These are phyloP conservation scores for Kazachstania bromeliacearum DNA, from an alignment of 805 yeast species.

Conservation along the genomic window DNA sequence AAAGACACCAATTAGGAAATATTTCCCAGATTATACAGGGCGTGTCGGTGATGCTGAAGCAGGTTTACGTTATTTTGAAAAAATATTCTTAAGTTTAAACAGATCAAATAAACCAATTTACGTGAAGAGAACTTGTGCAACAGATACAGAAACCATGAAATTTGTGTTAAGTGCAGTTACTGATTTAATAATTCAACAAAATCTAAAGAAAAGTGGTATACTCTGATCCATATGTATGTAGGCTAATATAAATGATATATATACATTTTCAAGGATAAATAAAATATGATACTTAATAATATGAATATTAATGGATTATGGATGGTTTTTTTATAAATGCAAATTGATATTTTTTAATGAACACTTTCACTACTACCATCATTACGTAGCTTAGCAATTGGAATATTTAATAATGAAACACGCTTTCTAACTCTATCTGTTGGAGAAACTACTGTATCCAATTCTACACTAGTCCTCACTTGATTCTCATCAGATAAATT, in stretches of 20 bases:
- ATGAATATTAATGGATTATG: background rate
- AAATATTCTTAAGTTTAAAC: conserved; percentile 54
- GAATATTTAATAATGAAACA: conserved; percentile 22
- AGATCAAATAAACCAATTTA: conserved; percentile 64
- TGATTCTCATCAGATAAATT: conserved; percentile 8
- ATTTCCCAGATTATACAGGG: conserved; percentile 74
- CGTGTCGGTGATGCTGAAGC: conserved; percentile 52
- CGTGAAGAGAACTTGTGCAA: conserved; percentile 90
- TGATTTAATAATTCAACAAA: conserved; percentile 79
- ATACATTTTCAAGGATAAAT: background rate
- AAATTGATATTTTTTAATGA: background rate
- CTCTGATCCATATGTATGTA: conserved; percentile 30
- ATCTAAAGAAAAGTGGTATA: conserved; percentile 68
- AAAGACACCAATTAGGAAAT: conserved; percentile 54
- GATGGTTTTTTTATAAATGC: background rate
- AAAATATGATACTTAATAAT: background rate
- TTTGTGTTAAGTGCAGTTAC: conserved; percentile 89
- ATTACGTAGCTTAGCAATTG: conserved; percentile 23
- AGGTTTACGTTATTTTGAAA: conserved; percentile 64
- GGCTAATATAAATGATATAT: background rate
- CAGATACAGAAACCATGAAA: conserved; percentile 80
- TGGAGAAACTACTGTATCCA: background rate
- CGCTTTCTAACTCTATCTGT: conserved; percentile 12
- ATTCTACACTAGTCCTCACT: background rate
- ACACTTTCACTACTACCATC: conserved; percentile 2